These are phyloP conservation scores for Nectriaceae sp. DNA, from an alignment of 2,329 filamentous ascomycete genomes.

Conservation along the genomic window DNA sequence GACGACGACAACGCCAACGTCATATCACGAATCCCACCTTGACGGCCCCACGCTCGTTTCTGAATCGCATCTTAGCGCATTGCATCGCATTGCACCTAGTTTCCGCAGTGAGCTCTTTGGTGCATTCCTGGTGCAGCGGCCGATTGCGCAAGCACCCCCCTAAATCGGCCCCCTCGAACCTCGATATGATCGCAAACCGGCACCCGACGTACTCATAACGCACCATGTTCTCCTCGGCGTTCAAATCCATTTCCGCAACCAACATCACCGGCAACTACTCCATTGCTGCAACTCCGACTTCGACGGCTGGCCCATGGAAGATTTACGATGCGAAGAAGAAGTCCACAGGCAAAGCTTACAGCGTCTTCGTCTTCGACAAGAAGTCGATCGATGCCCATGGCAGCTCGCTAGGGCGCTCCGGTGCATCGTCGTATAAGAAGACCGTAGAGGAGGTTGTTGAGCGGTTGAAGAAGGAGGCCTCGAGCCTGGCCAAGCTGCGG, in stretches of 20 bases:
- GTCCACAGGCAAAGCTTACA: constrained; percentile 83
- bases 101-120: not conserved
- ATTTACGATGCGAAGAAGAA: constrained; percentile 98
- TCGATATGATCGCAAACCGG: constrained; percentile 30
- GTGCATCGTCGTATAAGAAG: constrained; percentile 71
- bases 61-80: not conserved
- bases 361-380: constrained; percentile 92
- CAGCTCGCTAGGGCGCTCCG: constrained; percentile 40
- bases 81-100: too few relatives aligned
- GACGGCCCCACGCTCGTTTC: not conserved
- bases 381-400: constrained; percentile 72
- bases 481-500: constrained; percentile 80
- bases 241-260: constrained; percentile 88
- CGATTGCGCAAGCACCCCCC: constrained; percentile 2
- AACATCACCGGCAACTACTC: constrained; percentile 94
- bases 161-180: constrained; percentile 7
- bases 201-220: constrained; percentile 14
- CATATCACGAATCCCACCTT: constrained; percentile 7
- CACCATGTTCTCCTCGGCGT: constrained; percentile 85
- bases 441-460: constrained; percentile 89
- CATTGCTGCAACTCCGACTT: constrained; percentile 73
- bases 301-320: constrained; percentile 90
- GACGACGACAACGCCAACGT: constrained; percentile 18
- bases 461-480: constrained; percentile 87
- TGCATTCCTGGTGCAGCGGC: not conserved